A percentile compares a stretch with the other conserved stretches of the same genome.
phyloP scores from a whole-genome alignment of 495 filamentous ascomycete genomes.

The Talaromyces ruber region DNA sequence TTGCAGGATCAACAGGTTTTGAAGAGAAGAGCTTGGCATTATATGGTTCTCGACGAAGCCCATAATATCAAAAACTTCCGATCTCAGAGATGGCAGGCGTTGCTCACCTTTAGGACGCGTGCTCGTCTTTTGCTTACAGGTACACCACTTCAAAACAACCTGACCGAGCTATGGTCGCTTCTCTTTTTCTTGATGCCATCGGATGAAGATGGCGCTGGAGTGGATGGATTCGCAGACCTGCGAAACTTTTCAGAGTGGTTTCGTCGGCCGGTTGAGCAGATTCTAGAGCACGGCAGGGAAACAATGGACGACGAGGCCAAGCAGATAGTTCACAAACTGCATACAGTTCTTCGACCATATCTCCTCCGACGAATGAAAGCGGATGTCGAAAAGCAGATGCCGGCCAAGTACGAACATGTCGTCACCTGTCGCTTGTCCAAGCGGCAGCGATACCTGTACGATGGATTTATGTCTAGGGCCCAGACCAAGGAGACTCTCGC shows the following conservation, averaged over 20 bases:
- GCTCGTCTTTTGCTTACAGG: constrained; percentile 86
- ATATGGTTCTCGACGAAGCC: constrained; percentile 96
- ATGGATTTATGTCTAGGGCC: constrained; percentile 91
- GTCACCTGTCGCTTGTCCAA: constrained; percentile 92
- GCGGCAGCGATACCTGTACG: constrained; percentile 89
- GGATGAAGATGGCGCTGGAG: constrained; percentile 59
- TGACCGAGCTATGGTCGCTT: constrained; percentile 94
- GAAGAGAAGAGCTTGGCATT: constrained; percentile 90
- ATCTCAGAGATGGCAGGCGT: constrained; percentile 89
- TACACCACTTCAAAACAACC: constrained; percentile 93
- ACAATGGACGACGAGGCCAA: constrained; percentile 89
- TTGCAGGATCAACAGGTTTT: constrained; percentile 89
- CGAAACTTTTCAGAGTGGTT: constrained; percentile 93
- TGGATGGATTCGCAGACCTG: constrained; percentile 81
- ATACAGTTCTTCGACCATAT: constrained; percentile 87
- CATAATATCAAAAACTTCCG: constrained; percentile 99
- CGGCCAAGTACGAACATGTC: constrained; percentile 93
- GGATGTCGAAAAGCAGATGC: constrained; percentile 99
- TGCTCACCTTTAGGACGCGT: constrained; percentile 84
- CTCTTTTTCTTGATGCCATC: constrained; percentile 93
- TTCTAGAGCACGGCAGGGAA: constrained; percentile 87
- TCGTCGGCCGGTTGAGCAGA: constrained; percentile 84
- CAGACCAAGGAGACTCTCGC: constrained; percentile 80
- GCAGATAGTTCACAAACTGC: constrained; percentile 80
- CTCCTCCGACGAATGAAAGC: constrained; percentile 88